Evolutionary conservation across 805 yeast species (phyloP), one percentile per base, ranked within the genome.

Genomic region (Yarrowia sp.): DNA sequence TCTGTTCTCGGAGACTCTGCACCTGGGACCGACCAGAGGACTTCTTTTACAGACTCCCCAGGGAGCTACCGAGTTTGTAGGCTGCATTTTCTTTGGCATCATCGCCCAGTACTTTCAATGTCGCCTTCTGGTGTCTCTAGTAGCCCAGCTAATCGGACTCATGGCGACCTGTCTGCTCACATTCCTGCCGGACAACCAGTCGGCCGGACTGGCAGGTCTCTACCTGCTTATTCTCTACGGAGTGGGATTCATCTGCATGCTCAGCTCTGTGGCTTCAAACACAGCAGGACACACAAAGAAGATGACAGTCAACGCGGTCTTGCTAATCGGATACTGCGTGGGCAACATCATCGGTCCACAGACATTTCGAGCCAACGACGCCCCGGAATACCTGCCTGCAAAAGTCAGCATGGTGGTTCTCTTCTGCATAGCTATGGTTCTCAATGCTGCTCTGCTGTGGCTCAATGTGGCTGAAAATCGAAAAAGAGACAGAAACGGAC

Each of bases 311-410:
- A 47, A 47, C 19, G 53, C 53, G 12, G n/a, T 47, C 12, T 19
- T 47, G 17, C 38, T 47, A 15, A 33, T 47, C 5, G 53, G 53
- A 10, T 30, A 47, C 53, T 47, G 53, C 9, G 38, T 47, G 53
- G 53, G 53, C 14, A 47, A 47, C 7, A 47, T 47, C 20, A 47
- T 47, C 13, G 36, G 53, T 15, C 53, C 53, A 3, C 53, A 47
- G 38, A 47, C 53, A 1, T 47, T 47, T n/a, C 4, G 53, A 30
- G 36, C 53, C 10, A 3, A 19, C 0, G 53, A 47, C 19, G 53
- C 20, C 3, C 53, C 53, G 2, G 53, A 3, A 2, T 47, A 47
- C 19, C 8, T 47, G 38, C 53, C 53, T 15, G 38, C 53, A 15
- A 47, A 47, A n/a, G 19, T 47, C 2, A 14, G 38, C 17, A 47